Conservation (phyloP, 371 early-diverging fungal species). For the Phascolomyces articulosus region DNA sequence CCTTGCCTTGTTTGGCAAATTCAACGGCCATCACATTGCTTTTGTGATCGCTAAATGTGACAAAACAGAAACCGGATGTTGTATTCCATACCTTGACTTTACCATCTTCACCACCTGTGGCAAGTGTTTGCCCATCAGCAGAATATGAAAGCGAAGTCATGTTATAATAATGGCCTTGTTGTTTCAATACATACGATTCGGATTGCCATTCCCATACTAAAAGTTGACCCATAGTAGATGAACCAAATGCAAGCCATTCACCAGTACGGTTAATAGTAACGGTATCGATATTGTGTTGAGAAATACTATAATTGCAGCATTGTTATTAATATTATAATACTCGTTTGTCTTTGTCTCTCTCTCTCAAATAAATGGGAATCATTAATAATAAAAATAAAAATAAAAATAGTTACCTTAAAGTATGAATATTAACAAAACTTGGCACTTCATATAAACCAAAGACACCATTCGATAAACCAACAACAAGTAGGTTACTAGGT, state of each 20-base stretch:
- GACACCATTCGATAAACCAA: constrained; percentile 90
- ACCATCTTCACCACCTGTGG: constrained; percentile 96
- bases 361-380: too few relatives aligned
- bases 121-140: constrained; percentile 92
- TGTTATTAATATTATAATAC: not conserved
- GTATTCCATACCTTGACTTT: constrained; percentile 98
- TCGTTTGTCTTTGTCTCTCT: not conserved
- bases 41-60: constrained; percentile 94
- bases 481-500: constrained; percentile 76
- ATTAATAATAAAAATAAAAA: too few relatives aligned
- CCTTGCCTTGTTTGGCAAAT: constrained; percentile 91
- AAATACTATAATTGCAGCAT: constrained; percentile 67
- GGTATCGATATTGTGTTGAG: constrained; percentile 89
- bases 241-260: constrained; percentile 98
- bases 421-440: constrained; percentile 84
- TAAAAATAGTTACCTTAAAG: constrained; percentile 64
- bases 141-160: constrained; percentile 91
- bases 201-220: constrained; percentile 99
- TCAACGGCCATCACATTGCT: constrained; percentile 84
- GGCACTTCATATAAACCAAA: constrained; percentile 98
- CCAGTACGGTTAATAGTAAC: constrained; percentile 88
- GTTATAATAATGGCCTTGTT: constrained; percentile 96
- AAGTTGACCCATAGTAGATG: constrained; percentile 90
- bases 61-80: constrained; percentile 94
- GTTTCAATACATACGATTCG: constrained; percentile 96